These are phyloP conservation scores for Boletus bicolor DNA, from an alignment of 768 basidiomycete genomes.

Conservation along the genomic window DNA sequence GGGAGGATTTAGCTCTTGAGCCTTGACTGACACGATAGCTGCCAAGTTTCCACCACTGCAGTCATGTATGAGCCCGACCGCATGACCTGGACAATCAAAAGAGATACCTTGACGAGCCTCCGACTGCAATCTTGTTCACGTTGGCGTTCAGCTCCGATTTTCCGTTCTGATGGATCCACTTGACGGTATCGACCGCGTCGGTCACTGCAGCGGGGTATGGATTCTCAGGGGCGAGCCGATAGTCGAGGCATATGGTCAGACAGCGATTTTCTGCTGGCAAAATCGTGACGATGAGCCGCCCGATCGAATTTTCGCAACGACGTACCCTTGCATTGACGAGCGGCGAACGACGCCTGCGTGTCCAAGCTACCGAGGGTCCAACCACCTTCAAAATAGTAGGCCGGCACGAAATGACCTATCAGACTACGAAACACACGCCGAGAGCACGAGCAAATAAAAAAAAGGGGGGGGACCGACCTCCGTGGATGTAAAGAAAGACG, in stretches of 20 bases:
- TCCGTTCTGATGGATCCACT: constrained; percentile 57
- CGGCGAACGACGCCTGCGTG: constrained; percentile 56
- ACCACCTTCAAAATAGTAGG: constrained; percentile 45
- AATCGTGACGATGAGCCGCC: background rate
- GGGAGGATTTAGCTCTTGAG: constrained; percentile 43
- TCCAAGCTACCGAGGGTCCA: constrained; percentile 69
- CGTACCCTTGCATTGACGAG: constrained; percentile 26
- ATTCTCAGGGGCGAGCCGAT: constrained; percentile 68
- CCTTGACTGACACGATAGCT: constrained; percentile 62
- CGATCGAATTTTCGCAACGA: background rate
- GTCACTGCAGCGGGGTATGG: constrained; percentile 70
- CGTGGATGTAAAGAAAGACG: constrained; percentile 69
- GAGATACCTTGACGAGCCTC: constrained; percentile 64
- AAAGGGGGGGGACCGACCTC: constrained; percentile 40
- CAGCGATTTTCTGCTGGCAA: constrained; percentile 49
- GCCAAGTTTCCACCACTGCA: constrained; percentile 69
- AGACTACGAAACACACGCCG: background rate
- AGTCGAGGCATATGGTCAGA: constrained; percentile 65
- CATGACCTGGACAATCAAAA: background rate
- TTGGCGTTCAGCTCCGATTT: constrained; percentile 45
- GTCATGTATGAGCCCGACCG: no score
- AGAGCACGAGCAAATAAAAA: background rate
- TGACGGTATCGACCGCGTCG: constrained; percentile 63
- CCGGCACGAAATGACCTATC: background rate
- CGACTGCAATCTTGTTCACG: constrained; percentile 56